These are phyloP conservation scores for Tripidium arundinaceum DNA, from an alignment of 202 grass and related monocot species.

Conservation along the genomic window DNA sequence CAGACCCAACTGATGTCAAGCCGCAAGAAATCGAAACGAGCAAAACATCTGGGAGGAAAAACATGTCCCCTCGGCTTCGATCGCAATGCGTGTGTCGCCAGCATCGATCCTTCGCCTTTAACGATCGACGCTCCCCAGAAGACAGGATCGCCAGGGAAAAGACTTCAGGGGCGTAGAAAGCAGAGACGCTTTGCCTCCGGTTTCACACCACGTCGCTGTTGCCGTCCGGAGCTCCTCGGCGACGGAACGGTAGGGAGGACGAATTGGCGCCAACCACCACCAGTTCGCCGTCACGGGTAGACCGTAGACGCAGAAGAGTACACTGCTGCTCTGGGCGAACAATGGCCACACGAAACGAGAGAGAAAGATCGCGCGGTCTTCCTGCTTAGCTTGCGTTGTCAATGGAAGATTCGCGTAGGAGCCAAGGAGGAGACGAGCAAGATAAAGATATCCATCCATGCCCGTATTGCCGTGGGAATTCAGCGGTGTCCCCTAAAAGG, in stretches of 20 bases:
- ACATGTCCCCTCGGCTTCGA: background rate
- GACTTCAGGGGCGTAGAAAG: background rate
- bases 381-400: background rate
- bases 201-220: slow-evolving; percentile 18
- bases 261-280: slow-evolving; percentile 30
- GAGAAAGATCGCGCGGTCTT: background rate
- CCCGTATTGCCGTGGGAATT: background rate
- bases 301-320: background rate
- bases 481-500: slow-evolving; percentile 31
- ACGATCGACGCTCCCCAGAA: slow-evolving; percentile 28
- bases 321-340: background rate
- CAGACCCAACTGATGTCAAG: background rate
- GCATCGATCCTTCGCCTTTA: slow-evolving; percentile 5
- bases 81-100: background rate
- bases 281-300: slow-evolving; percentile 13
- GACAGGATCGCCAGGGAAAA: background rate
- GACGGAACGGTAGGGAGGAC: background rate
- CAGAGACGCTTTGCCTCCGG: slow-evolving; percentile 13
- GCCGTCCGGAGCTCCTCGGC: background rate
- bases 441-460: background rate
- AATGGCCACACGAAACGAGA: background rate
- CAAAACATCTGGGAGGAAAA: background rate
- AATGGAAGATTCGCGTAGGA: slow-evolving; percentile 8
- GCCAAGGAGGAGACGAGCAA: background rate
- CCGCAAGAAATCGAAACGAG: background rate